A percentile compares a stretch with the other conserved stretches of the same genome.
These are phyloP conservation scores for Psilocybe azurescens DNA, from an alignment of 768 basidiomycete species.

Conservation along the genomic window DNA sequence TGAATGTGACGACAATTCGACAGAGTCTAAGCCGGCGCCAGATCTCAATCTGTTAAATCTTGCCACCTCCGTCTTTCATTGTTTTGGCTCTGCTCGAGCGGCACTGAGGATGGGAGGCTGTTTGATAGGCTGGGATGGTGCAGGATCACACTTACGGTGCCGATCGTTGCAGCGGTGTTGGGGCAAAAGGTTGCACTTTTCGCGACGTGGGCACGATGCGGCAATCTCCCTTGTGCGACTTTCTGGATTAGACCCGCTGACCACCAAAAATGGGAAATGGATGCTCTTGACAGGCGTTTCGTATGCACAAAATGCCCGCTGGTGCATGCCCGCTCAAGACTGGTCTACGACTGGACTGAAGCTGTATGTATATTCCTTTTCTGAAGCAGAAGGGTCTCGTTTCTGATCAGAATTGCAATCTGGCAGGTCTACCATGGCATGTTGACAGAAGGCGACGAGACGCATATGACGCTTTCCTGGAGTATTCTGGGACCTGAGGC, in stretches of 20 bases:
- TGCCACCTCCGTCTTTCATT: conserved; percentile 25
- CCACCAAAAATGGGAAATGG: conserved; percentile 24
- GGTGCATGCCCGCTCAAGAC: not conserved
- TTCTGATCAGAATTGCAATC: not conserved
- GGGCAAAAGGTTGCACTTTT: conserved; percentile 22
- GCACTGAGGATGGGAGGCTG: conserved; percentile 15
- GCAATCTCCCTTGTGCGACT: conserved; percentile 22
- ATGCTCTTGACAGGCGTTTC: conserved; percentile 16
- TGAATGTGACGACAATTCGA: not conserved
- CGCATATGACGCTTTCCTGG: conserved; percentile 14
- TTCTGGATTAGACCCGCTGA: conserved; percentile 18
- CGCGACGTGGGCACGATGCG: conserved; percentile 22
- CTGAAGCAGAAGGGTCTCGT: not conserved
- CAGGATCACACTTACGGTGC: conserved; percentile 26
- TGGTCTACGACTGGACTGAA: conserved; percentile 2
- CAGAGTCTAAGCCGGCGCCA: not conserved
- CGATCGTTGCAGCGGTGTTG: conserved; percentile 19
- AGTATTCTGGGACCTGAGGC: conserved; percentile 21
- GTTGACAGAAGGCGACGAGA: not conserved
- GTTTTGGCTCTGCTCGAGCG: conserved; percentile 21
- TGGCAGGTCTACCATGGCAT: conserved; percentile 1
- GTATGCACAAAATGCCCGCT: conserved; percentile 12
- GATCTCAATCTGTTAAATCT: conserved; percentile 15
- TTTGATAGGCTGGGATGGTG: conserved; percentile 29
- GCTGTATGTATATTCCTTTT: not conserved